Evolutionary conservation across 73 alveolate genomes (phyloP), one percentile per base, ranked within the genome.

Genomic region (Tetrahymena thermophila): DNA sequence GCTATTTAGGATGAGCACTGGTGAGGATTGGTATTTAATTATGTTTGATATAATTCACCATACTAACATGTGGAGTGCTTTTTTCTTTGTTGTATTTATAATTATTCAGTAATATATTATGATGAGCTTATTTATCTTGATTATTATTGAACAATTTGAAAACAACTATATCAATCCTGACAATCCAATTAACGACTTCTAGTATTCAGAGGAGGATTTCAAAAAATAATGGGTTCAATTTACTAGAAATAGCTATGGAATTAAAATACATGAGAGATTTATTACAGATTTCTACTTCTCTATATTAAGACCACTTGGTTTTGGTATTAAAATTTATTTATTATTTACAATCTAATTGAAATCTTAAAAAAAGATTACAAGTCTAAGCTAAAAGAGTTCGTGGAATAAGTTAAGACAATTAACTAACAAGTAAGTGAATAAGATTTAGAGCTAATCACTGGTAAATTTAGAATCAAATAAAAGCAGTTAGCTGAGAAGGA

Each of bases 11-110:
- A 95, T 96, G 96, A 97, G 99, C 15, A 99, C 99, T n/a, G 99
- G 99, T 40, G 99, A 99, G 94, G 99, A 99, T 96, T 99, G 99
- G 99, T 95, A 95, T 37, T 50, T 71, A 28, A 95, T 99, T 0
- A 98, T 99, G 99, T 96, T 85, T 96, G 98, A 96, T 43, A 95
- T 96, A 10, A 96, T 85, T 94, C 57, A 34, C 42, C 71, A 56
- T 42, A 94, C 95, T 0, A 43, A 84, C 43, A 94, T 93, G n/a
- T 95, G 94, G 83, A 50, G 85, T 85, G 93, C 95, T 55, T 34
- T 43, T 6, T 95, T 43, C 42, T 95, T 42, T 34, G 94, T 95
- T 21, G 14, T 95, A 35, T 95, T 95, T 57, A 89, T 95, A 34
- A 56, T 95, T 3, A 95, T 95, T 4, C 31, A 95, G 28, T 34